Base-by-base conservation (phyloP, 1,139 yeast genomes). In the Arxiozyma telluris region DNA sequence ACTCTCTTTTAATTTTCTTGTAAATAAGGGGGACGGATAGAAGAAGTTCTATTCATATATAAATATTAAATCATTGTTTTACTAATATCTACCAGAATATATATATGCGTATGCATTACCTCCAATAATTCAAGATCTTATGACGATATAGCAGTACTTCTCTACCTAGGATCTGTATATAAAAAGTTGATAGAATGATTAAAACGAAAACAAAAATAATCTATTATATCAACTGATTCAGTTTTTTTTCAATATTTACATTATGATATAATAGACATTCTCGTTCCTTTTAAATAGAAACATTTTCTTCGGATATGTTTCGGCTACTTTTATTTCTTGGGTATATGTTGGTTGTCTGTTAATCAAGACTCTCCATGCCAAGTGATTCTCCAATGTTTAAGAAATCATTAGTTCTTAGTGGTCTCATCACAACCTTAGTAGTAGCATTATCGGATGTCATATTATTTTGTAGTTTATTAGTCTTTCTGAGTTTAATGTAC, bases 401-500 rank as follows among this genome's bases (percentile, higher is more conserved):
- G 49, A 68, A 68, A 55, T 68, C 71, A 1, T 57, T 51, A 15
- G 65, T 64, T 46, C 58, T 59, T 45, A 68, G 55, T 9, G 70
- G 66, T 52, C 71, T 61, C 57, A 66, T 59, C 41, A 60, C 59
- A 15, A 56, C 30, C 12, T 11, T 41, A 27, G 50, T 42, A 1
- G 44, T 50, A 8, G 52, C 55, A 6, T 53, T 53, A 22, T 44
- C 44, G 20, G 9, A 17, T 18, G 18, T 41, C 11, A 50, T 48
- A 1, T 51, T 54, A 15, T 55, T 49, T 8, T 52, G 49, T 41
- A 61, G 52, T 22, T 58, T 30, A 41, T 58, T 58, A 49, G 66
- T 62, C 54, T 73, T 73, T 27, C 58, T 58, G 7, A 22, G 8
- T 58, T 81, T 76, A 50, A 91, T 87, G 65, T 82, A 89, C 67